Percentiles rank a stretch among this genome's conserved stretches.
phyloP scores from a whole-genome alignment of 768 basidiomycete genomes.

The Agrocybe chaxingu region DNA sequence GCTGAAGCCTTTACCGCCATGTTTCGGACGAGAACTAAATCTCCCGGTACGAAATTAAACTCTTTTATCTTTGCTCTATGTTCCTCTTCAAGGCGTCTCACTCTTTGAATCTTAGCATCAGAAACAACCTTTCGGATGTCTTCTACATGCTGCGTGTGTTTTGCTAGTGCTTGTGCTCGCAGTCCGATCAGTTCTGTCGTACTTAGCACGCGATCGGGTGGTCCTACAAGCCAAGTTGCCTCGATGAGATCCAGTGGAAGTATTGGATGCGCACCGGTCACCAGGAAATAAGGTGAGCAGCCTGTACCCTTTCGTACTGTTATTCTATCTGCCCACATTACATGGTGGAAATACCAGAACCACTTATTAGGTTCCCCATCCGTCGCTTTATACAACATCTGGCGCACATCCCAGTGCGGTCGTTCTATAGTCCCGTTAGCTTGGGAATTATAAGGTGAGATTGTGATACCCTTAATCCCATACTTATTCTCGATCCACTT shows the following conservation, averaged over 20 bases:
- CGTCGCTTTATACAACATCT: conserved; percentile 17
- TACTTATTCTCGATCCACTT: neutral
- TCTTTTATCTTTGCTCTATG: neutral
- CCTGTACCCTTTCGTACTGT: conserved; percentile 21
- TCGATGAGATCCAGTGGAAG: conserved; percentile 25
- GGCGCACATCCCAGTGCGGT: conserved; percentile 15
- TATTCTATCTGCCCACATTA: conserved; percentile 32
- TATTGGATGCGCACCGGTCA: conserved; percentile 27
- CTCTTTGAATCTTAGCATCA: neutral
- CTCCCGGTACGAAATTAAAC: conserved; percentile 1
- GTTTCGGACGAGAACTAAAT: conserved; percentile 5
- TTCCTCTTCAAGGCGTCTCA: conserved; percentile 3
- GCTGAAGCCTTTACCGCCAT: conserved; percentile 14
- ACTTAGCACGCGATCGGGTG: conserved; percentile 10
- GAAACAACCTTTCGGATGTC: conserved; percentile 11
- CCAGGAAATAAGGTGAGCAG: conserved; percentile 27
- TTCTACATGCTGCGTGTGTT: conserved; percentile 17
- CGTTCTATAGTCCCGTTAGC: conserved; percentile 5
- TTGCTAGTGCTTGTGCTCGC: conserved; percentile 16
- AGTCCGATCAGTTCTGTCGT: conserved; percentile 20
- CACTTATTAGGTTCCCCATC: conserved; percentile 26
- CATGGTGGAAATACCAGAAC: conserved; percentile 21
- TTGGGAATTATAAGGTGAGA: neutral
- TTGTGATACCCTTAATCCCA: neutral
- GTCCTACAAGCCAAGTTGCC: conserved; percentile 22